phyloP scores from a whole-genome alignment of 2,329 filamentous ascomycete genomes.

The Arthrobotrys musiformis region DNA sequence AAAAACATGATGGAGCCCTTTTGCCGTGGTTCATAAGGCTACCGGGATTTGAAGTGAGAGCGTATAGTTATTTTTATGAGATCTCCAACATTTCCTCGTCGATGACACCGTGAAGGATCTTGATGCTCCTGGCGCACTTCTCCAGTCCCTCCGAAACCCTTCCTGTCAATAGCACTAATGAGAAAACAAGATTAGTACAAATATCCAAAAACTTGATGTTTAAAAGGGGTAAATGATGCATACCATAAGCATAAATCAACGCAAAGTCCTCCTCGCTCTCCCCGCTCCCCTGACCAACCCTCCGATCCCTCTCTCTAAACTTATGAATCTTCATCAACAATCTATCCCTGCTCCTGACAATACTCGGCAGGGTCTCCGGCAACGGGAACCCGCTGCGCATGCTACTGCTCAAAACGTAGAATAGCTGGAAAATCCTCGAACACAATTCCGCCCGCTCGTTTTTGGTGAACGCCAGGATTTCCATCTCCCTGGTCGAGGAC shows the following conservation, averaged over 20 bases:
- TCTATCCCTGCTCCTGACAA: slow-evolving; percentile 81
- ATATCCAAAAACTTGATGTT: not conserved
- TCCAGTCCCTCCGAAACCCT: slow-evolving; percentile 74
- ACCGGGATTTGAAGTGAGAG: not conserved
- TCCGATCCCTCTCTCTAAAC: slow-evolving; percentile 74
- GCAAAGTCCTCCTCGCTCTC: slow-evolving; percentile 78
- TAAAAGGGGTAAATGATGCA: not conserved
- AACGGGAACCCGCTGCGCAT: slow-evolving; percentile 95
- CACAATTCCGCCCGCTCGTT: slow-evolving; percentile 83
- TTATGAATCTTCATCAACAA: slow-evolving; percentile 87
- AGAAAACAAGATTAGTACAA: slow-evolving; percentile 5
- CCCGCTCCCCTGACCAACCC: slow-evolving; percentile 62
- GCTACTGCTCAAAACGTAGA: slow-evolving; percentile 85
- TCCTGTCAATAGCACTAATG: slow-evolving; percentile 70
- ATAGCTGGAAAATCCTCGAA: slow-evolving; percentile 88
- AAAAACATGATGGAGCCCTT: too few species aligned
- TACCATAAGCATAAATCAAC: slow-evolving; percentile 85
- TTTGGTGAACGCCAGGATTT: slow-evolving; percentile 80
- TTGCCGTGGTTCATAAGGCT: too few species aligned
- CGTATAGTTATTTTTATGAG: slow-evolving; percentile 21
- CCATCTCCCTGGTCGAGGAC: slow-evolving; percentile 81
- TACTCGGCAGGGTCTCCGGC: slow-evolving; percentile 85
- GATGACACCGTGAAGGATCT: slow-evolving; percentile 72
- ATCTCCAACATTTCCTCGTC: slow-evolving; percentile 69
- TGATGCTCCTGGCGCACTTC: slow-evolving; percentile 71